A percentile compares a stretch with the other conserved stretches of the same genome.
These are phyloP conservation scores for Chaetoceros tenuissimus DNA, from an alignment of 108 stramenopile species.

Conservation along the genomic window DNA sequence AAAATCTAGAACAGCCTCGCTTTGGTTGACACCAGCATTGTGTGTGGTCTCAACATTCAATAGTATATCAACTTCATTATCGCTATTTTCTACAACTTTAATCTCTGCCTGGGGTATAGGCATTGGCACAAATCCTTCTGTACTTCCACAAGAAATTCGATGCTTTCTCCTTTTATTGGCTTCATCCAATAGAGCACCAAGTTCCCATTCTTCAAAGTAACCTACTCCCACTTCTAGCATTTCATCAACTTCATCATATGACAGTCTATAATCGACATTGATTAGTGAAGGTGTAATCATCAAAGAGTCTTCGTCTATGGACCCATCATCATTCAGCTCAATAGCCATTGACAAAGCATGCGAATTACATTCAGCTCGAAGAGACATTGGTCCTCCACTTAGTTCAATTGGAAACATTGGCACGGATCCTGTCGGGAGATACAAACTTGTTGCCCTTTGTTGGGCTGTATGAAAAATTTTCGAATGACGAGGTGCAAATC, in stretches of 20 bases:
- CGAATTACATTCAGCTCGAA: slow-evolving; percentile 33
- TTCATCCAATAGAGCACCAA: slow-evolving; percentile 56
- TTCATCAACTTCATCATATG: slow-evolving; percentile 77
- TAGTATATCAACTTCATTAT: slow-evolving; percentile 27
- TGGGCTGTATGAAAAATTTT: slow-evolving; percentile 40
- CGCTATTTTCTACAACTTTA: slow-evolving; percentile 17
- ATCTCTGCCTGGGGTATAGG: slow-evolving; percentile 56
- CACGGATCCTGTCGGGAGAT: slow-evolving; percentile 50
- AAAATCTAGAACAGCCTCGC: neutral
- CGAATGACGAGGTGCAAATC: slow-evolving; percentile 54
- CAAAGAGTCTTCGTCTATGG: slow-evolving; percentile 40
- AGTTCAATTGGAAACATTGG: slow-evolving; percentile 62
- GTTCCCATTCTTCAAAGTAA: slow-evolving; percentile 74
- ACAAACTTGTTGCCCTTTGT: slow-evolving; percentile 49
- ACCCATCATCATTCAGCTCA: slow-evolving; percentile 57
- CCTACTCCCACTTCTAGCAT: slow-evolving; percentile 72
- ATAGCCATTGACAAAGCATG: slow-evolving; percentile 60
- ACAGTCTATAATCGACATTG: slow-evolving; percentile 57
- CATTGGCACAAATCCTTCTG: slow-evolving; percentile 51
- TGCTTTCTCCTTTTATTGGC: slow-evolving; percentile 46
- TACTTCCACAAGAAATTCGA: slow-evolving; percentile 43
- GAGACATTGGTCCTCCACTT: slow-evolving; percentile 49
- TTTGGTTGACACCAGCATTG: slow-evolving; percentile 54
- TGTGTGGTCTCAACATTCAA: slow-evolving; percentile 52
- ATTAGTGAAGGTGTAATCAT: slow-evolving; percentile 52